A percentile compares a stretch with the other conserved stretches of the same genome.
Conservation (phyloP, 2,329 filamentous ascomycete species). For the Aspergillus candidus region DNA sequence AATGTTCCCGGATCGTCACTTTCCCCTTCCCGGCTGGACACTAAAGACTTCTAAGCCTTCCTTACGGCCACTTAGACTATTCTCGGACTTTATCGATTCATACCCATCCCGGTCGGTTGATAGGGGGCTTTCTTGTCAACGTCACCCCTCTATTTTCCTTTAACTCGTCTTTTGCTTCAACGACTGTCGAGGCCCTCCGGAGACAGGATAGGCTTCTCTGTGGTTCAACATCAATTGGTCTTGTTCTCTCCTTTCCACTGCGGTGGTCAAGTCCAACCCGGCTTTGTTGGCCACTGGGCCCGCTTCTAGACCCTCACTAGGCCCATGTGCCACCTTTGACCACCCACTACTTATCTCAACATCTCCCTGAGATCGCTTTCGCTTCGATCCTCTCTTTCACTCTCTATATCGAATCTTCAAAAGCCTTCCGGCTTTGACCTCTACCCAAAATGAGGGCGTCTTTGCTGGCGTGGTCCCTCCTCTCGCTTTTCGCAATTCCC, state of each 20-base stretch:
- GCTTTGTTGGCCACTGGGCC: background rate
- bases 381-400: constrained; percentile 11
- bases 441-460: constrained; percentile 33
- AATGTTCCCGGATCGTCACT: constrained; percentile 13
- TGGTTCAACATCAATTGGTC: background rate
- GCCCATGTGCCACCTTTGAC: constrained; percentile 30
- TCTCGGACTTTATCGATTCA: background rate
- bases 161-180: background rate
- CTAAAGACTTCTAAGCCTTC: background rate
- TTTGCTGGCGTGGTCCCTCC: constrained; percentile 32
- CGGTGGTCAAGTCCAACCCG: background rate
- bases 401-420: constrained; percentile 2
- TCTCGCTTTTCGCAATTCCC: constrained; percentile 32
- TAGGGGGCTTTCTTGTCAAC: constrained; percentile 16
- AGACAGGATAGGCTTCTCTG: background rate
- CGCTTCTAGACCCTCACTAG: constrained; percentile 8
- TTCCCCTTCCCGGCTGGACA: no score
- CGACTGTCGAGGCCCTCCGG: constrained; percentile 8
- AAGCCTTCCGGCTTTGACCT: constrained; percentile 15
- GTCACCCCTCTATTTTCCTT: constrained; percentile 7
- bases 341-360: constrained; percentile 11
- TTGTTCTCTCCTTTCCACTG: background rate
- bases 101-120: background rate
- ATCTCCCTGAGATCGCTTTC: constrained; percentile 17
- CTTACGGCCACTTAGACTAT: background rate